Evolutionary conservation across 441 rosid species (phyloP).

Genomic region (Theobroma grandiflorum): DNA sequence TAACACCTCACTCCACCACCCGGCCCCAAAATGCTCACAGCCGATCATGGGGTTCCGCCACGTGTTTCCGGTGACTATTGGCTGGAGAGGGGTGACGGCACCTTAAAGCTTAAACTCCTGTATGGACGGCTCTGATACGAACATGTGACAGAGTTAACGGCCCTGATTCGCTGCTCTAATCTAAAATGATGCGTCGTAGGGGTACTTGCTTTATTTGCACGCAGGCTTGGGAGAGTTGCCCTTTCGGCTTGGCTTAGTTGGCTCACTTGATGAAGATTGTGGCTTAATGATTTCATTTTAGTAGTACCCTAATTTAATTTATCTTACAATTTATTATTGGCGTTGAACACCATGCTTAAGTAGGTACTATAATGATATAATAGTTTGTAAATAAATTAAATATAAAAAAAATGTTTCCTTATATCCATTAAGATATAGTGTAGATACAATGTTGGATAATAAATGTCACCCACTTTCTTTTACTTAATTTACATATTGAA

Average conservation of each 20-base stretch:
- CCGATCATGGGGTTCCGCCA: constrained; percentile 46
- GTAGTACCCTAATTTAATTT: neutral
- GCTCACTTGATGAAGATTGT: neutral
- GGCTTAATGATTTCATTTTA: constrained; percentile 15
- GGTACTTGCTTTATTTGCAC: constrained; percentile 39
- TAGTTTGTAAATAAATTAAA: neutral
- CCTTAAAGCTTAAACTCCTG: constrained; percentile 22
- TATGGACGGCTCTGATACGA: constrained; percentile 19
- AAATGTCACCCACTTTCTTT: neutral
- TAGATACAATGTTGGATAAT: neutral
- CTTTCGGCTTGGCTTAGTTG: constrained; percentile 21
- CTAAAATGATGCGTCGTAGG: constrained; percentile 12
- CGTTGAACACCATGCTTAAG: too few species aligned
- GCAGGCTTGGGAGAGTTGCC: constrained; percentile 24
- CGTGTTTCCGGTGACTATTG: constrained; percentile 33
- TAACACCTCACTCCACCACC: neutral
- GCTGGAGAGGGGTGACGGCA: constrained; percentile 29
- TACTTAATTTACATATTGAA: neutral
- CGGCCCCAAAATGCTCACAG: neutral
- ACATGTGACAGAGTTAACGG: constrained; percentile 6
- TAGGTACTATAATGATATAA: too few species aligned
- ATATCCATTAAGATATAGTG: too few species aligned
- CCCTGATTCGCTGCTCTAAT: constrained; percentile 18
- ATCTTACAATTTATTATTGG: too few species aligned
- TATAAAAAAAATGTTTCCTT: too few species aligned